Percentiles rank a stretch among this genome's conserved stretches.
phyloP scores from a whole-genome alignment of 179 eudicot species.

The Gypsophila paniculata region DNA sequence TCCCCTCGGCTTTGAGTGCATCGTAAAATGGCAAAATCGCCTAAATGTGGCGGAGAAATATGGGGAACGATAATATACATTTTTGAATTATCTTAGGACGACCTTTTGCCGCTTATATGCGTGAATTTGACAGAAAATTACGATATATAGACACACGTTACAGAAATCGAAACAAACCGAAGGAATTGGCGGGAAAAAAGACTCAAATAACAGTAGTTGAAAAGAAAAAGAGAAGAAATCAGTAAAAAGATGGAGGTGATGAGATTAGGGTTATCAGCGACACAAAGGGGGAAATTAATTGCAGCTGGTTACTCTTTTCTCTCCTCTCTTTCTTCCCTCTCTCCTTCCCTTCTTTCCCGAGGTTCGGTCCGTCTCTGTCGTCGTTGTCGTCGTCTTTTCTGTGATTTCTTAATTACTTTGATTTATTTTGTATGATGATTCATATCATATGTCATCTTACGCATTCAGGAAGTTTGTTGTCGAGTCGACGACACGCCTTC shows the following conservation, averaged over 20 bases:
- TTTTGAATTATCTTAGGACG: too few relatives aligned
- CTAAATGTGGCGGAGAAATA: too few relatives aligned
- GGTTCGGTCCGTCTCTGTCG: constrained; percentile 44
- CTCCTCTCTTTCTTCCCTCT: constrained; percentile 51
- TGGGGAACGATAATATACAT: too few relatives aligned
- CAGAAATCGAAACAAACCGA: too few relatives aligned
- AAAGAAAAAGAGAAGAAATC: background rate
- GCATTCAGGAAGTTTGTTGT: background rate
- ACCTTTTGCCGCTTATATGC: too few relatives aligned
- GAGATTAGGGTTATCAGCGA: constrained; percentile 52
- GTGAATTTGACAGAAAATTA: too few relatives aligned
- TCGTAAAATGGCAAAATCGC: too few relatives aligned
- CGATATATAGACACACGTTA: too few relatives aligned
- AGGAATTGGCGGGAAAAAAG: too few relatives aligned
- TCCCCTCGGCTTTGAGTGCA: too few relatives aligned
- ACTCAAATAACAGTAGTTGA: background rate
- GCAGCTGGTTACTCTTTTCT: constrained; percentile 79
- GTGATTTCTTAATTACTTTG: background rate
- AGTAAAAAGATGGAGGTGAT: constrained; percentile 48
- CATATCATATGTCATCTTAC: too few relatives aligned
- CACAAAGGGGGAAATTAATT: constrained; percentile 62
- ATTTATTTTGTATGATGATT: background rate
- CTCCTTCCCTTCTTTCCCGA: constrained; percentile 56
- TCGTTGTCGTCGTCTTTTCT: background rate
- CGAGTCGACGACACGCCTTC: background rate